Evolutionary conservation across 257 asterid species (phyloP).

Genomic region (Rhazya stricta): DNA sequence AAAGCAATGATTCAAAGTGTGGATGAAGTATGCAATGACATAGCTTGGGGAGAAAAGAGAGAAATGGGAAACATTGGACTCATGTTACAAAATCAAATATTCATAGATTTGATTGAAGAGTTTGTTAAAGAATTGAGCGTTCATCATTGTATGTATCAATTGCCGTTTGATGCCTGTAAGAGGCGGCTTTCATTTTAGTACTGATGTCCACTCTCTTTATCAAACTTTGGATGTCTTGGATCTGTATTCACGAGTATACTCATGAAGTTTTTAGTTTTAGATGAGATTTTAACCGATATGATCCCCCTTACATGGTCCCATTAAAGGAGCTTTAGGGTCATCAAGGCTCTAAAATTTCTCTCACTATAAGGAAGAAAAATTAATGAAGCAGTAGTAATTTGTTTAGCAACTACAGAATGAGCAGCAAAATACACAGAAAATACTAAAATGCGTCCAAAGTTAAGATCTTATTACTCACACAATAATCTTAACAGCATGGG

Average conservation of each 20-base stretch:
- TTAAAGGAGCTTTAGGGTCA: too few relatives aligned
- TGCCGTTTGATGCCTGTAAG: slow-evolving; percentile 61
- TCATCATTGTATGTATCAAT: slow-evolving; percentile 16
- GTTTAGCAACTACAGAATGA: neutral
- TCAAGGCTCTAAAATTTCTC: too few relatives aligned
- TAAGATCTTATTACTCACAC: neutral
- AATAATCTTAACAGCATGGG: neutral
- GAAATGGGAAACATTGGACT: slow-evolving; percentile 59
- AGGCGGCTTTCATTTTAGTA: slow-evolving; percentile 53
- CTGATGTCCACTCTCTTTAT: neutral
- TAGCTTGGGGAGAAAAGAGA: slow-evolving; percentile 69
- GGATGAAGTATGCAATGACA: slow-evolving; percentile 69
- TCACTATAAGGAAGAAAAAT: neutral
- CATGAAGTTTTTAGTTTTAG: too few relatives aligned
- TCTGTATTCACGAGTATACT: too few relatives aligned
- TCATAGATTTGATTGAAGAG: slow-evolving; percentile 68
- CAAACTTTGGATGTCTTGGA: too few relatives aligned
- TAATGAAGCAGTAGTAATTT: too few relatives aligned
- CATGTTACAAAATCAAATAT: slow-evolving; percentile 56
- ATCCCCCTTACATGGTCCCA: too few relatives aligned
- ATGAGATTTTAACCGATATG: too few relatives aligned
- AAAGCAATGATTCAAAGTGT: slow-evolving; percentile 61
- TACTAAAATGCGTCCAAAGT: neutral
- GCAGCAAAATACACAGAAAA: neutral
- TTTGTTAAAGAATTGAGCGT: slow-evolving; percentile 48